Evolutionary conservation across 2,329 filamentous ascomycete genomes (phyloP).

Genomic region (Ascochyta pisi): DNA sequence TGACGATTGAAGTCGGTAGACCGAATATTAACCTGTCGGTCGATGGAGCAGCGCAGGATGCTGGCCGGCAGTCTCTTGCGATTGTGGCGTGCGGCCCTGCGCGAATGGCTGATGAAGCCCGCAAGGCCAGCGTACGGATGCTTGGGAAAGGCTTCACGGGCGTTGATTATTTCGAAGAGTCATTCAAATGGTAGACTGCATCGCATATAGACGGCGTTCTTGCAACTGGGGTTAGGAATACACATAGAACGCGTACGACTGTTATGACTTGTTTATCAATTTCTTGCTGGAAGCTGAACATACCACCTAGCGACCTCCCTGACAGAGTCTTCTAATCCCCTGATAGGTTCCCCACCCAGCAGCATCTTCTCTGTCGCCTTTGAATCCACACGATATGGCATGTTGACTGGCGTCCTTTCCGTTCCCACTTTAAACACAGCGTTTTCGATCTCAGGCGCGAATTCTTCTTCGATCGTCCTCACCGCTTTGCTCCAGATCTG

Average conservation of each 20-base stretch:
- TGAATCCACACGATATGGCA: conserved; percentile 43
- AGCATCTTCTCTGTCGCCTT: conserved; percentile 34
- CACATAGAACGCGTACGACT: neutral
- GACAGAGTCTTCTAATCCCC: conserved; percentile 33
- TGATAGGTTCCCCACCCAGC: conserved; percentile 27
- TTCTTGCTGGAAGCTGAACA: conserved; percentile 12
- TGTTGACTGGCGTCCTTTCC: conserved; percentile 36
- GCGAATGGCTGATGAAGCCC: conserved; percentile 55
- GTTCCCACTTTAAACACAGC: conserved; percentile 34
- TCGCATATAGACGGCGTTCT: conserved; percentile 5
- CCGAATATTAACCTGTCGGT: conserved; percentile 50
- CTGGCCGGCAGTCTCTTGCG: conserved; percentile 38
- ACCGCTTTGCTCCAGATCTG: conserved; percentile 34
- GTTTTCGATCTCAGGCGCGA: conserved; percentile 22
- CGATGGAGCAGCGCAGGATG: conserved; percentile 40
- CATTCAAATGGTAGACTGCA: conserved; percentile 52
- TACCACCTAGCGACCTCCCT: conserved; percentile 42
- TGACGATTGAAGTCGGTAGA: conserved; percentile 44
- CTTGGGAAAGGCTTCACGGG: conserved; percentile 31
- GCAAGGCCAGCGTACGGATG: conserved; percentile 50
- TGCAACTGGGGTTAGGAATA: neutral
- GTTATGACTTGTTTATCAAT: neutral
- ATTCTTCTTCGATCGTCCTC: conserved; percentile 29
- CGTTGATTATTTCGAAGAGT: conserved; percentile 57
- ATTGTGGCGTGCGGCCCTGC: conserved; percentile 56